phyloP scores from a whole-genome alignment of 768 basidiomycete genomes.

The Macrolepiota dolichaula region DNA sequence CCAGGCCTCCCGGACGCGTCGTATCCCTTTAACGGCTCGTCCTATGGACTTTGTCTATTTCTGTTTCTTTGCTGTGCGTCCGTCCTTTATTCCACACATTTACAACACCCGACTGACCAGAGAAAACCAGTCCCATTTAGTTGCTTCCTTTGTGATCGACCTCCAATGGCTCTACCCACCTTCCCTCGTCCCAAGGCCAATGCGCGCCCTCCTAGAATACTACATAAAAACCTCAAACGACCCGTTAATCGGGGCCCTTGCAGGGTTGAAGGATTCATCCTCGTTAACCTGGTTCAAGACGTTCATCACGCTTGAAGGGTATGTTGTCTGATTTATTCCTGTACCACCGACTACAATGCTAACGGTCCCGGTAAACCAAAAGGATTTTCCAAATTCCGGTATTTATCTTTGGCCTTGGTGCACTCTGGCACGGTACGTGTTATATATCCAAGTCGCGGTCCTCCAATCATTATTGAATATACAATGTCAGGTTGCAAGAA shows the following conservation, averaged over 20 bases:
- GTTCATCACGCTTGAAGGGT: conserved; percentile 64
- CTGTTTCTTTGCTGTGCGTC: conserved; percentile 59
- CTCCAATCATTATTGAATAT: too few relatives aligned
- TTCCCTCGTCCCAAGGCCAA: conserved; percentile 40
- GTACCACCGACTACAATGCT: not conserved
- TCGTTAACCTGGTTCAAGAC: conserved; percentile 58
- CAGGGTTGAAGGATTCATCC: conserved; percentile 37
- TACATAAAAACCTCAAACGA: conserved; percentile 64
- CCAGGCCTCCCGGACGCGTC: conserved; percentile 4
- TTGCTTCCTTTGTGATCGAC: conserved; percentile 68
- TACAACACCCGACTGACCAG: not conserved
- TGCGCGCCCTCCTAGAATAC: conserved; percentile 40
- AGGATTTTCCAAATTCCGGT: conserved; percentile 75
- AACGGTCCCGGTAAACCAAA: not conserved
- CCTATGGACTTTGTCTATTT: conserved; percentile 71
- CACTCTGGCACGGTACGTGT: conserved; percentile 51
- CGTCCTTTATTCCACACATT: not conserved
- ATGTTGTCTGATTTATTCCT: conserved; percentile 19
- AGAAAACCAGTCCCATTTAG: conserved; percentile 51
- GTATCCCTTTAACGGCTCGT: conserved; percentile 45
- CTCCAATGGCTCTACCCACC: conserved; percentile 63
- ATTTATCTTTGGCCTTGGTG: conserved; percentile 65
- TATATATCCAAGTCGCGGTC: not conserved
- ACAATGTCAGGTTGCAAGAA: conserved; percentile 38
- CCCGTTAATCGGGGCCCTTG: conserved; percentile 55